Evolutionary conservation across 352 stramenopile genomes (phyloP).

Genomic region (Phytophthora capsici): DNA sequence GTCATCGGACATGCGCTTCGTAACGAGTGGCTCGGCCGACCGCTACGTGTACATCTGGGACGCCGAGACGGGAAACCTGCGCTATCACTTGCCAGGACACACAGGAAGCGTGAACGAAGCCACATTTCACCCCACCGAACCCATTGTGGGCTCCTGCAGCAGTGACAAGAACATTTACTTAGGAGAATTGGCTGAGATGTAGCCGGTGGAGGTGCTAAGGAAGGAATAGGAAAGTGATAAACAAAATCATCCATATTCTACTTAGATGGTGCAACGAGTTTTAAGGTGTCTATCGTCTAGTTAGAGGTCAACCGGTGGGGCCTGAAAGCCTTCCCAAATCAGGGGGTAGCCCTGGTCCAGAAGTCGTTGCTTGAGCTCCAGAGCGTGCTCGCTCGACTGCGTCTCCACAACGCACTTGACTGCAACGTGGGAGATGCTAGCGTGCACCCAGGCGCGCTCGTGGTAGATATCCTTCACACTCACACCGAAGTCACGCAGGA

Average conservation of each 20-base stretch:
- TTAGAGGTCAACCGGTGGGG: slow-evolving; percentile 41
- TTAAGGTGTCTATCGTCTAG: slow-evolving; percentile 21
- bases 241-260: slow-evolving; percentile 42
- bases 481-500: slow-evolving; percentile 90
- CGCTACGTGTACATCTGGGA: slow-evolving; percentile 97
- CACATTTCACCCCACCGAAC: slow-evolving; percentile 88
- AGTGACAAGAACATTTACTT: slow-evolving; percentile 90
- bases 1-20: slow-evolving; percentile 88
- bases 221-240: slow-evolving; percentile 20
- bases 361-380: slow-evolving; percentile 88
- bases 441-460: slow-evolving; percentile 96
- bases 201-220: slow-evolving; percentile 6
- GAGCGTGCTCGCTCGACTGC: slow-evolving; percentile 92
- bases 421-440: slow-evolving; percentile 94
- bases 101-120: slow-evolving; percentile 95
- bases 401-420: slow-evolving; percentile 97
- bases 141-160: slow-evolving; percentile 86
- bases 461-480: slow-evolving; percentile 98
- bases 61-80: slow-evolving; percentile 86
- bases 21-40: slow-evolving; percentile 91
- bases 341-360: slow-evolving; percentile 89
- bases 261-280: slow-evolving; percentile 24
- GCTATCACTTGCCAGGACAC: slow-evolving; percentile 95
- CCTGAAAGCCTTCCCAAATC: slow-evolving; percentile 71
- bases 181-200: slow-evolving; percentile 72